phyloP scores from a whole-genome alignment of 1,139 yeast genomes.

The Diutina sp. region DNA sequence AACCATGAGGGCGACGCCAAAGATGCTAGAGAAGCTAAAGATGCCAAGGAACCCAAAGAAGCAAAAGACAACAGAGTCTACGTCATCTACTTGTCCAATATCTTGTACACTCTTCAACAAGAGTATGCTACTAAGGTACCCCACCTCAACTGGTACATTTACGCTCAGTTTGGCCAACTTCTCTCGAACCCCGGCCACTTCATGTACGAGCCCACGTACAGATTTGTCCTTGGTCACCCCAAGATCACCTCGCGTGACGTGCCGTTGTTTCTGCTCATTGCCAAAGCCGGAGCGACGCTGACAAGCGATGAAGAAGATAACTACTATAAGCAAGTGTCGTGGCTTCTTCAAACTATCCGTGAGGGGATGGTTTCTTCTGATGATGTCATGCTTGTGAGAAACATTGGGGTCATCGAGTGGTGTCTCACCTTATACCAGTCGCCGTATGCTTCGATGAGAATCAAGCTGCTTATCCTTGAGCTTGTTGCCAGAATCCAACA shows the following conservation, averaged over 20 bases:
- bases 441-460: conserved; percentile 28
- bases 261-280: conserved; percentile 47
- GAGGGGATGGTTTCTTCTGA: conserved; percentile 16
- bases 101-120: conserved; percentile 33
- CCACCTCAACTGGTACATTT: conserved; percentile 28
- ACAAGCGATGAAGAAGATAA: conserved; percentile 28
- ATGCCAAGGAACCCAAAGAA: conserved; percentile 24
- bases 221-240: conserved; percentile 49
- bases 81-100: conserved; percentile 42
- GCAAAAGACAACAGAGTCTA: conserved; percentile 10
- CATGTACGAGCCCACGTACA: conserved; percentile 55
- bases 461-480: conserved; percentile 25
- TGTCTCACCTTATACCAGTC: conserved; percentile 40
- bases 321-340: conserved; percentile 45
- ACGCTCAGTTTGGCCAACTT: conserved; percentile 41
- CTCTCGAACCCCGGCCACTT: conserved; percentile 57
- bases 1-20: conserved; percentile 25
- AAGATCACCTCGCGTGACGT: conserved; percentile 41
- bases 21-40: conserved; percentile 21
- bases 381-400: conserved; percentile 42
- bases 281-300: conserved; percentile 18
- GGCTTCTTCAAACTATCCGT: conserved; percentile 48
- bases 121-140: conserved; percentile 11
- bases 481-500: conserved; percentile 39
- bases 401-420: conserved; percentile 56